These are phyloP conservation scores for Aphanocladium album DNA, from an alignment of 2,329 filamentous ascomycete genomes.

Conservation along the genomic window DNA sequence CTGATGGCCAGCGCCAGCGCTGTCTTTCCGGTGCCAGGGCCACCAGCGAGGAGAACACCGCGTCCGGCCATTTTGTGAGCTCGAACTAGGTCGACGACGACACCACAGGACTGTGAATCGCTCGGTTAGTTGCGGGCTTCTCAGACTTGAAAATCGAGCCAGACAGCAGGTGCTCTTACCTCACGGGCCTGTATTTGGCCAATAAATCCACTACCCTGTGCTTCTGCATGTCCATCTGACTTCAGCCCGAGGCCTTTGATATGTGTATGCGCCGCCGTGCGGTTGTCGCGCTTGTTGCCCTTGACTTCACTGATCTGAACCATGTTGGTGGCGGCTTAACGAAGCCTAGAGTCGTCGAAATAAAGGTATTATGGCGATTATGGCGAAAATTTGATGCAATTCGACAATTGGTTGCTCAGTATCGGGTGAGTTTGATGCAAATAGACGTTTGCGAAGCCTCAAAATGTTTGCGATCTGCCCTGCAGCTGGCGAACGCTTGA, in stretches of 20 bases:
- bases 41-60: conserved; percentile 87
- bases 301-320: conserved; percentile 93
- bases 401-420: neutral
- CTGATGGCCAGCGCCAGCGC: conserved; percentile 91
- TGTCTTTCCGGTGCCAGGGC: conserved; percentile 95
- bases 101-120: conserved; percentile 71
- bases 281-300: conserved; percentile 88
- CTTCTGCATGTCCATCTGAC: conserved; percentile 78
- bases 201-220: conserved; percentile 76
- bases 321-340: conserved; percentile 45
- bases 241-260: conserved; percentile 92
- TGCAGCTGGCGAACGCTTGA: conserved; percentile 19
- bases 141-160: neutral
- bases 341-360: neutral
- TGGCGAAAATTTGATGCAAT: conserved; percentile 3
- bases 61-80: conserved; percentile 97
- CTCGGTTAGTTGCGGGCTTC: neutral
- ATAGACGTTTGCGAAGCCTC: conserved; percentile 17
- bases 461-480: conserved; percentile 32
- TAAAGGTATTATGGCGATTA: neutral
- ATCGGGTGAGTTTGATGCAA: neutral
- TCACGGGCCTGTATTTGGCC: conserved; percentile 85
- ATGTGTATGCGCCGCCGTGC: conserved; percentile 94
- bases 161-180: conserved; percentile 44
- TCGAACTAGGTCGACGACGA: conserved; percentile 92